Percentiles rank a stretch among this genome's conserved stretches.
Conservation (phyloP, 2,329 filamentous ascomycete genomes). For the Leptographium galeiforme region DNA sequence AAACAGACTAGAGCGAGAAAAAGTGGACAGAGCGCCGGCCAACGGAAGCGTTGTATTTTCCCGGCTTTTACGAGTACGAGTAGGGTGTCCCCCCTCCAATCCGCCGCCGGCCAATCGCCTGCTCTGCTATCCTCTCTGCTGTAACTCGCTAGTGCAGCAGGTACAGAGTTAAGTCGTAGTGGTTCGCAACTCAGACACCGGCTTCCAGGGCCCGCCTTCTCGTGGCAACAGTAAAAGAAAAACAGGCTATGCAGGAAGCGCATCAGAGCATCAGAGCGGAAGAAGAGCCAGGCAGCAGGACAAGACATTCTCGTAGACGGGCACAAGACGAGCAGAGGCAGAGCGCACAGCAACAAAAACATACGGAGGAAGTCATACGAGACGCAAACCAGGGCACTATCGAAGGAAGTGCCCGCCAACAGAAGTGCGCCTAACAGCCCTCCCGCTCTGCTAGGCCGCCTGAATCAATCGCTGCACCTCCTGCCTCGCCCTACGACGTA, state of each 20-base stretch:
- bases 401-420: too few species aligned
- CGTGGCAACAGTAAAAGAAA: not conserved
- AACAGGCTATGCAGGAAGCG: not conserved
- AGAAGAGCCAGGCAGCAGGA: not conserved
- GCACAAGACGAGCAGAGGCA: not conserved
- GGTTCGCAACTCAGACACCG: not conserved
- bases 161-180: constrained; percentile 4
- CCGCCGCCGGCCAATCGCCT: not conserved
- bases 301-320: too few species aligned
- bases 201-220: not conserved
- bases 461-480: not conserved
- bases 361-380: too few species aligned
- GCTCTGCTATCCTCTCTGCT: not conserved
- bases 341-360: not conserved
- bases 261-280: not conserved
- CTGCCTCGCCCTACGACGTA: too few species aligned
- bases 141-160: constrained; percentile 7
- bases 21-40: constrained; percentile 1
- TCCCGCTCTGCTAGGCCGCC: not conserved
- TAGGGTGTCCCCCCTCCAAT: not conserved
- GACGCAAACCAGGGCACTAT: not conserved
- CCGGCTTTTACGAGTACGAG: not conserved
- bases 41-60: not conserved
- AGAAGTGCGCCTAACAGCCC: not conserved
- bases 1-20: constrained; percentile 9